Evolutionary conservation across 768 basidiomycete genomes (phyloP).

Genomic region (Boletus insuetus): DNA sequence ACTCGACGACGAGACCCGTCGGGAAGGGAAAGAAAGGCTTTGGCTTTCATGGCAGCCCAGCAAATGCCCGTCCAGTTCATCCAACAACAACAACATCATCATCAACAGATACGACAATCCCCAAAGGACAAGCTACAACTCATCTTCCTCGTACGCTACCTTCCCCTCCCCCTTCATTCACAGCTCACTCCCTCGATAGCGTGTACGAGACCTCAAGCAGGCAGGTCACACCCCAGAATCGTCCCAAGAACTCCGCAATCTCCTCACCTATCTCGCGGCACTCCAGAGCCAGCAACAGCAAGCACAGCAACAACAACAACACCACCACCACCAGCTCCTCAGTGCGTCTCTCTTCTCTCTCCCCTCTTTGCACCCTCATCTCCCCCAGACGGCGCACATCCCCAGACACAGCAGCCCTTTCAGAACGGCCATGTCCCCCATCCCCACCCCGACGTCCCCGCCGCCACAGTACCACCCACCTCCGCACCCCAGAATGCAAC

Average conservation of each 20-base stretch:
- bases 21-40: background rate
- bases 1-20: conserved; percentile 8
- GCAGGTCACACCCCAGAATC: conserved; percentile 46
- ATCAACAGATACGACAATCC: conserved; percentile 9
- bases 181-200: conserved; percentile 29
- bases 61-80: conserved; percentile 25
- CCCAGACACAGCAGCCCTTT: conserved; percentile 32
- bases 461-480: conserved; percentile 27
- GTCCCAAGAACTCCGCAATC: conserved; percentile 40
- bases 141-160: conserved; percentile 15
- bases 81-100: conserved; percentile 13
- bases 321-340: conserved; percentile 28
- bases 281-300: conserved; percentile 29
- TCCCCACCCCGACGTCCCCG: conserved; percentile 23
- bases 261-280: conserved; percentile 38
- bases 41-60: conserved; percentile 21
- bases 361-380: conserved; percentile 17
- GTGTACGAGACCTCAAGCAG: conserved; percentile 41
- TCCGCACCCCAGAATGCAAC: conserved; percentile 31
- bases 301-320: conserved; percentile 28
- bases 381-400: conserved; percentile 26
- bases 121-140: conserved; percentile 28
- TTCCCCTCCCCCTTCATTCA: fast-evolving
- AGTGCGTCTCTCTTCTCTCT: conserved; percentile 26
- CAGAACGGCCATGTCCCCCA: conserved; percentile 49